Conservation (phyloP, 2,329 filamentous ascomycete genomes). For the Epicoccum sorghinum region DNA sequence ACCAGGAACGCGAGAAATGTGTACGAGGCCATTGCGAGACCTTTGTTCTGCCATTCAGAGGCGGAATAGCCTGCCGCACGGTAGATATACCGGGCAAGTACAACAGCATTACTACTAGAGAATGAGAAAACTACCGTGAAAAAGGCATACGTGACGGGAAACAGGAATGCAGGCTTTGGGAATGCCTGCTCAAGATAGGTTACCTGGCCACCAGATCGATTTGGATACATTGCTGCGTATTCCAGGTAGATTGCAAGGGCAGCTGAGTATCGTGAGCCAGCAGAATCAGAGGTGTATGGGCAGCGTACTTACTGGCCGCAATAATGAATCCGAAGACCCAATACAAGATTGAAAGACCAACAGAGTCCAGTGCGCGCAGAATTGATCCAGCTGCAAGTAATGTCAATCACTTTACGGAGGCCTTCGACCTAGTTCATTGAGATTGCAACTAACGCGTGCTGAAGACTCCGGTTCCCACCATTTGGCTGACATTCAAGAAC, state of each 20-base stretch:
- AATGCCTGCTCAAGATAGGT: constrained; percentile 41
- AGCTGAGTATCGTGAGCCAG: constrained; percentile 17
- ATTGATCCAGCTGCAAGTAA: constrained; percentile 29
- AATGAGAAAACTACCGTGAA: constrained; percentile 39
- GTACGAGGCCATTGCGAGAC: constrained; percentile 36
- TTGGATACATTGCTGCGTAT: constrained; percentile 36
- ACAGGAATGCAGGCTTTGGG: constrained; percentile 35
- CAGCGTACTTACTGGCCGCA: constrained; percentile 22
- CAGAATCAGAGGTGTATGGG: too few relatives aligned
- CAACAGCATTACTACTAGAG: constrained; percentile 39
- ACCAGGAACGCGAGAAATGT: constrained; percentile 29
- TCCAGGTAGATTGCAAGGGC: constrained; percentile 36
- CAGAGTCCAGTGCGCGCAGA: constrained; percentile 31
- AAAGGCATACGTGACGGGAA: constrained; percentile 39
- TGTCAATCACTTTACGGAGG: constrained; percentile 4
- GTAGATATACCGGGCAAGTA: constrained; percentile 40
- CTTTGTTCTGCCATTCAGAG: constrained; percentile 38
- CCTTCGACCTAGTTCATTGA: background rate
- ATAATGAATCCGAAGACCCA: constrained; percentile 39
- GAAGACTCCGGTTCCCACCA: constrained; percentile 42
- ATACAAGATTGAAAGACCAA: constrained; percentile 34
- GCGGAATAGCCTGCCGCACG: constrained; percentile 33
- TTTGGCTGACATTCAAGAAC: constrained; percentile 41
- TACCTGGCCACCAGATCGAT: constrained; percentile 38
- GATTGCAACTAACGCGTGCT: constrained; percentile 32